Base-by-base conservation (phyloP, 805 yeast genomes). In the Saturnispora bothae region DNA sequence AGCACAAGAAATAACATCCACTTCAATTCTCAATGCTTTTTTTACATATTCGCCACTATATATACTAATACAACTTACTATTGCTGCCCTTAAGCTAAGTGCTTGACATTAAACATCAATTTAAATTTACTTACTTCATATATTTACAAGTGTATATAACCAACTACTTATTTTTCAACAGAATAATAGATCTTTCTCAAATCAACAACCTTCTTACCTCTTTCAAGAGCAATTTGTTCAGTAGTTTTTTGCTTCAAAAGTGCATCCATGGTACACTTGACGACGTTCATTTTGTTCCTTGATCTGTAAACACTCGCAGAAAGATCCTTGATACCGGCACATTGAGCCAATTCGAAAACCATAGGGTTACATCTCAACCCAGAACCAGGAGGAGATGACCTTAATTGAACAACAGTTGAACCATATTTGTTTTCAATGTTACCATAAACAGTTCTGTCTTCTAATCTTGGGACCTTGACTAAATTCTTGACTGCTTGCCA, bases 171-270 rank as follows among this genome's bases (percentile, higher is more conserved):
- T 29, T 43, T 46, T 29, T 52, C 51, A 28, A 50, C 50, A 39
- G 61, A 50, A 60, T 85, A 86, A 66, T 89, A 92, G 30, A 84
- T 77, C 65, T 82, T 83, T 60, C 94, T 80, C 54, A 92, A 78
- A 60, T 92, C 97, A 28, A 85, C 86, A 53, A 89, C 72, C 70
- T 85, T 85, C 73, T 89, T 89, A 45, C 98, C 98, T 64, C 98
- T 76, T 50, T 79, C 82, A 37, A 78, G 69, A 4, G 97, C 96
- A 56, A 89, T 70, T 50, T 86, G 95, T 51, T 83, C 94, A 50
- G 84, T 69, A 2, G 94, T 71, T 47, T 73, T 74, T 62, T 88
- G 97, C 52, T 76, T 74, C 28, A 65, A 47, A 47, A 92, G 71
- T 1, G 96, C 96, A 57, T 84, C 94, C 42, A 88, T 68, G 36